These are phyloP conservation scores for Trypanosomatidae sp. DNA, from an alignment of 208 protist species.

Conservation along the genomic window DNA sequence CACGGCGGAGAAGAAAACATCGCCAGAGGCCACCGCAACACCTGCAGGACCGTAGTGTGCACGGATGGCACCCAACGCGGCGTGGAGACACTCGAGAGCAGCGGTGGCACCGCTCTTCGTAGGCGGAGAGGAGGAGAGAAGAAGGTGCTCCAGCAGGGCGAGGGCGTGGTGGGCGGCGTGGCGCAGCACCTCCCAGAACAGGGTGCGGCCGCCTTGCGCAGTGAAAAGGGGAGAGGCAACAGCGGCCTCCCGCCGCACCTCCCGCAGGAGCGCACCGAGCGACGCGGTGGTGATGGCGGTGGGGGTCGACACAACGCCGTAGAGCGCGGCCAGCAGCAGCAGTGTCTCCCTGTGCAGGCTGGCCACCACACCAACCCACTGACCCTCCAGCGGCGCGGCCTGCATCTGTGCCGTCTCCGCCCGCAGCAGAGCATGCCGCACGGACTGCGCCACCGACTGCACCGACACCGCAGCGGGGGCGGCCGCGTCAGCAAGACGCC, in stretches of 20 bases:
- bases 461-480: slow-evolving; percentile 20
- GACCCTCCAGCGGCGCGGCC: slow-evolving; percentile 29
- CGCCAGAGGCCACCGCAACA: slow-evolving; percentile 13
- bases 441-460: slow-evolving; percentile 58
- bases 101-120: background rate
- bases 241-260: slow-evolving; percentile 33
- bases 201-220: background rate
- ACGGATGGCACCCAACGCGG: slow-evolving; percentile 36
- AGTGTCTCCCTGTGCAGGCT: slow-evolving; percentile 48
- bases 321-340: slow-evolving; percentile 53
- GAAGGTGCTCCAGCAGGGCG: slow-evolving; percentile 41
- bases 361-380: slow-evolving; percentile 38
- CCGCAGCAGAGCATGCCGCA: slow-evolving; percentile 57
- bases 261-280: slow-evolving; percentile 22
- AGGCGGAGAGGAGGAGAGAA: slow-evolving; percentile 1
- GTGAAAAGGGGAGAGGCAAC: slow-evolving; percentile 13
- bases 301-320: slow-evolving; percentile 47
- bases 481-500: background rate
- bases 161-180: slow-evolving; percentile 59
- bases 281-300: slow-evolving; percentile 23
- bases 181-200: slow-evolving; percentile 38
- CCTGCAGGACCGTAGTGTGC: slow-evolving; percentile 38
- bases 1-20: slow-evolving; percentile 56
- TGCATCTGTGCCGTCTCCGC: slow-evolving; percentile 53
- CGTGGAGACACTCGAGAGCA: slow-evolving; percentile 27